A percentile compares a stretch with the other conserved stretches of the same genome.
Conservation (phyloP, 106 monocot genomes). For the Allium fistulosum region DNA sequence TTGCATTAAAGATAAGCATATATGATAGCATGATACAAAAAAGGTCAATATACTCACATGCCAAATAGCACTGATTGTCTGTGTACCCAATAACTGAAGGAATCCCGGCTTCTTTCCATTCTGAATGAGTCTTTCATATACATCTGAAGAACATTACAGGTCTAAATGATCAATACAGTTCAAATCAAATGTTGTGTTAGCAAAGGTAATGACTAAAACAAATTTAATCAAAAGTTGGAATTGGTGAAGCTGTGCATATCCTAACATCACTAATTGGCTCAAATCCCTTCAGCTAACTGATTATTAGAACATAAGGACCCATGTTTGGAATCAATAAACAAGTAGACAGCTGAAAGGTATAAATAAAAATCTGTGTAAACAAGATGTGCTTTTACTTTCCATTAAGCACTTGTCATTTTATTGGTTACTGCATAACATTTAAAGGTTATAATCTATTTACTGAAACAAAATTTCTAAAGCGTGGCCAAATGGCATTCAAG, state of each 20-base stretch:
- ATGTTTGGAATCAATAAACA: not conserved
- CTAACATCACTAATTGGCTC: not conserved
- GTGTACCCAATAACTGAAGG: slow-evolving; percentile 90
- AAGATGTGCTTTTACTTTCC: too few species aligned
- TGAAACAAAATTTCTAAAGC: not conserved
- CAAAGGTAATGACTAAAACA: not conserved
- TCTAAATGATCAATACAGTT: not conserved
- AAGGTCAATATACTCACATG: slow-evolving; percentile 60
- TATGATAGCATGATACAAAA: not conserved
- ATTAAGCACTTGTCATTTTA: too few species aligned
- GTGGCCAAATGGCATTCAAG: not conserved
- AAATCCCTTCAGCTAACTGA: too few species aligned
- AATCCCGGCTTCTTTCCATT: slow-evolving; percentile 97
- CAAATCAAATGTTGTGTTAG: not conserved
- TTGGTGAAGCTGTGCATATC: not conserved
- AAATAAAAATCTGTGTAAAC: not conserved
- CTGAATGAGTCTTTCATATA: slow-evolving; percentile 89
- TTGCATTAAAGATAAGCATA: too few species aligned
- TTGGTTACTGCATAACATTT: not conserved
- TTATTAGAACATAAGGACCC: too few species aligned
- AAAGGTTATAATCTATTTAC: not conserved
- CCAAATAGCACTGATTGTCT: slow-evolving; percentile 97
- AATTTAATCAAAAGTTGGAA: not conserved
- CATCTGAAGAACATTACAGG: slow-evolving; percentile 47
- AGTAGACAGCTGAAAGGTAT: not conserved